Base-by-base conservation (phyloP, 495 filamentous ascomycete species). In the Lasiosphaeriaceae sp. region DNA sequence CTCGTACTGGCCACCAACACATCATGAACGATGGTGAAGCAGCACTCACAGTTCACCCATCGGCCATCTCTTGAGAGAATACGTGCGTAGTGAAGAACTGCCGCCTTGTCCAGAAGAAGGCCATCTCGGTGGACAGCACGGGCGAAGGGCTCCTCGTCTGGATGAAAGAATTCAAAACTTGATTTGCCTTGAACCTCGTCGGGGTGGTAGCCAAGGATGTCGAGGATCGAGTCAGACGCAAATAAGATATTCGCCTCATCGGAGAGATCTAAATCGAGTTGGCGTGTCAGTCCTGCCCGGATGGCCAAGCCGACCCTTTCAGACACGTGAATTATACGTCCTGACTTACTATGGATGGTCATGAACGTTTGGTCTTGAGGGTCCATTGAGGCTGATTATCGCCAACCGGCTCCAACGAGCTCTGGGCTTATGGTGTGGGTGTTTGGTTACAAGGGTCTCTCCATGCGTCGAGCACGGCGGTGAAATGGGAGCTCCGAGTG, bases 21-120 rank as follows among this genome's bases (percentile, higher is more conserved):
- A 75, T 93, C 86, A 68, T 92, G 89, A 31, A 93, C 90, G 21
- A 96, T 76, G 2, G 90, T 93, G 64, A 96, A 96, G 66, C 90
- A 90, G 68, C 90, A 94, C 69, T 96, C 90, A 71, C 91, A 95
- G 50, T 82, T 85, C 45, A 93, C 77, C 85, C 86, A 95, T 52
- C 80, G 77, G 2, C 89, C 90, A 65, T 85, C 71, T 41, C 77
- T 83, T 52, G 86, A 82, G 60, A 80, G 81, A 54, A 95, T 83
- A 17, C 81, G 79, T 60, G 86, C 90, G 69, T 95, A 95, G 59
- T 90, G 83, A 44, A 95, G 75, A 22, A 91, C 88, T 3, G 90
- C 91, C 8, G 91, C 91, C 64, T 92, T 94, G 72, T 95, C 90
- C 44, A 93, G 76, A 49, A 83, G 74, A 22, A 95, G 83, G 17